Base-by-base conservation (phyloP, 208 protist genomes). In the Porcisia hertigi region DNA sequence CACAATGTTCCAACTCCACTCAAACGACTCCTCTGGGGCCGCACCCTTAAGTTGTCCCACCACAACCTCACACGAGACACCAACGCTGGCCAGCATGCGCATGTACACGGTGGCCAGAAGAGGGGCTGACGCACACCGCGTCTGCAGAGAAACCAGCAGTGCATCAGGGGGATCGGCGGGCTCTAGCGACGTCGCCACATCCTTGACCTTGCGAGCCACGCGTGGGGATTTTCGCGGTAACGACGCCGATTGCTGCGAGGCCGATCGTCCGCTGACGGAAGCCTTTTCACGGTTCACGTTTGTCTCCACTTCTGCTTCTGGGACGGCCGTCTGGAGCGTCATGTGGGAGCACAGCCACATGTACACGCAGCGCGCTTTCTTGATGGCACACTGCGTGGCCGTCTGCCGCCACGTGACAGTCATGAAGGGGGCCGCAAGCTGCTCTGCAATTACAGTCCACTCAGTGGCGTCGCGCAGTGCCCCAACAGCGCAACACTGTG, bases 1-100 rank as follows among this genome's bases (percentile, higher is more conserved):
- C 53, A 97, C 89, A 14, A 86, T 65, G 62, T 97, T 97, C 92
- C 92, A 97, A 36, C 71, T 69, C 92, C 92, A 97, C 53, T 85
- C 78, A 25, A 91, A 63, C 47, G 76, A 18, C 75, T 95, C 90
- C 57, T 86, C 85, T 9, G 88, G 73, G 1, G 77, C 80, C 30
- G 79, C 67, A 12, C 90, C 88, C 49, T 93, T 89, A 3, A 94
- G 12, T 75, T 71, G 77, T 1, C 93, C 93, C 0, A 65, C 71
- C 43, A 97, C 90, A 14, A 94, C 88, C 3, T 85, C 84, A 59
- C 76, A 77, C 30, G 52, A 52, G 43, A 97, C 69, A 0, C 84
- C 81, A 9, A 86, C 82, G 39, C 60, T 47, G 30, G 71, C 45
- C 23, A 94, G 83, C 84, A 94, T 90, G 34, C 55, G 60, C n/a